Conservation (phyloP, 176 grass and related monocot genomes). For the Triticum turgidum region DNA sequence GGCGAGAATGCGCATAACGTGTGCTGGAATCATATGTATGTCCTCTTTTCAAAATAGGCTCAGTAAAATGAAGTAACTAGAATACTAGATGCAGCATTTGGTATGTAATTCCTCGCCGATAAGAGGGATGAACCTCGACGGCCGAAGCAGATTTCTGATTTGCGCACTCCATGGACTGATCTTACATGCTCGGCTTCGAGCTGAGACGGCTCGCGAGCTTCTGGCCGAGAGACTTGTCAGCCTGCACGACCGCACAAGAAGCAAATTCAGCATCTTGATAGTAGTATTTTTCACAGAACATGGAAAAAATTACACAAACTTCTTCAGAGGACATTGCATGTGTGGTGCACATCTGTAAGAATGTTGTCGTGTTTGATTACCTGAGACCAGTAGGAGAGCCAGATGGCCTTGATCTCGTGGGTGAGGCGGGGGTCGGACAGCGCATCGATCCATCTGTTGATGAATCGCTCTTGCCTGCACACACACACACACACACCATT, state of each 20-base stretch:
- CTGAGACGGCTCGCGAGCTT: slow-evolving; percentile 78
- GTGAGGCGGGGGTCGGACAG: slow-evolving; percentile 90
- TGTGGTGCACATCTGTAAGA: neutral
- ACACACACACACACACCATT: neutral
- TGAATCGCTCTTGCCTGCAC: slow-evolving; percentile 82
- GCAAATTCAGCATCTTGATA: neutral
- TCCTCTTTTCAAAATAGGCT: slow-evolving; percentile 35
- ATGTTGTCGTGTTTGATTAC: neutral
- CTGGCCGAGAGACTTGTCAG: slow-evolving; percentile 88
- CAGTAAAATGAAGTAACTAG: slow-evolving; percentile 15
- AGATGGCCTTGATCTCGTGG: slow-evolving; percentile 85
- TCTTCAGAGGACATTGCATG: neutral
- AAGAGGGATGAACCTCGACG: neutral
- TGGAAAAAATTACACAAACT: too few relatives aligned
- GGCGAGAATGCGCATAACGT: neutral
- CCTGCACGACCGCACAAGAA: slow-evolving; percentile 48
- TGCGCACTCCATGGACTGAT: neutral
- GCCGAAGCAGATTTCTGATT: neutral
- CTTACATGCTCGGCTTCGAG: slow-evolving; percentile 84
- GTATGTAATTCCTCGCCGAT: neutral
- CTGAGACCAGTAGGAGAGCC: slow-evolving; percentile 98
- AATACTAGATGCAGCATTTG: slow-evolving; percentile 16
- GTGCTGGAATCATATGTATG: slow-evolving; percentile 5
- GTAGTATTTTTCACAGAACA: neutral
- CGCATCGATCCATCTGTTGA: slow-evolving; percentile 80